Evolutionary conservation across 352 stramenopile genomes (phyloP), one percentile per base, ranked within the genome.

Genomic region (Phytophthora constricta): DNA sequence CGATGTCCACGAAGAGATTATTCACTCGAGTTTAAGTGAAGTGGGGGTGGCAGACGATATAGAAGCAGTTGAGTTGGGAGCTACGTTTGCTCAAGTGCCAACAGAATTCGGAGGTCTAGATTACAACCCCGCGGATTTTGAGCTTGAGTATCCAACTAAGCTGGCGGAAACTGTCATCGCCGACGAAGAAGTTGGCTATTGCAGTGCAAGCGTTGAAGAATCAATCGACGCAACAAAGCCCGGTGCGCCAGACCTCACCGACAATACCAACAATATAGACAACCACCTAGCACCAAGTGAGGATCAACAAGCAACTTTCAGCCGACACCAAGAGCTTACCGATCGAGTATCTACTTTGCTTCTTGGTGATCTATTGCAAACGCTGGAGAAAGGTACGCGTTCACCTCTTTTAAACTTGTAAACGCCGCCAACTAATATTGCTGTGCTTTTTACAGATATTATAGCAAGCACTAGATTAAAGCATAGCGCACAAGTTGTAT

Each of bases 311-410:
- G 13, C 20, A n/a, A 5, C 42, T 39, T 43, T 13, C 42, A 13
- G 26, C 19, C 52, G 7, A 59, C 13, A 60, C 0, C 51, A 62
- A 48, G 46, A 45, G 1, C 7, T 55, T 25, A 28, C 23, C 17
- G 58, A 72, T 39, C 62, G 58, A 41, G 56, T 79, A 26, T n/a
- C 65, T 37, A 47, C 60, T 14, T 26, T 75, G 23, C 16, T 84
- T 5, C 73, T 70, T 9, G 26, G 43, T 10, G 55, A 72, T 19
- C 33, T 84, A 26, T 51, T 76, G 5, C 33, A 69, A 47, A 22
- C 51, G 1, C 16, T 76, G 0, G 48, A 61, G 20, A 28, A 58
- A 20, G 67, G 74, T 79, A 71, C 11, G 60, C 39, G 0, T 5
- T 53, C 22, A n/a, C 20, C 16, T 42, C 16, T 43, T 28, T 41